These are phyloP conservation scores for Fusarium sp. DNA, from an alignment of 2,329 filamentous ascomycete species.

Conservation along the genomic window DNA sequence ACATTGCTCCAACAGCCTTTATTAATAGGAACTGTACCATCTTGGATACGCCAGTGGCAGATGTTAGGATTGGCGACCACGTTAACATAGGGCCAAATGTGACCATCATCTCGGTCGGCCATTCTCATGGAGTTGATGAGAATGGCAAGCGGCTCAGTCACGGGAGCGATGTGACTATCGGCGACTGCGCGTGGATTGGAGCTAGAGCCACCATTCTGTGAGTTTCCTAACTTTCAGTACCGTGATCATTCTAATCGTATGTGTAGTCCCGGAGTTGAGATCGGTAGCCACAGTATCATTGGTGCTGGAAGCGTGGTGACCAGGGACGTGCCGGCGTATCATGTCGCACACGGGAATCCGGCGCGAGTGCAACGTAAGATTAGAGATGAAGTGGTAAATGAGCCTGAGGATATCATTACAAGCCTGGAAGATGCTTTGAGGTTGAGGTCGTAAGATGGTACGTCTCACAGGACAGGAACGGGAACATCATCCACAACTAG, in stretches of 20 bases:
- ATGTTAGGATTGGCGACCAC: conserved; percentile 7
- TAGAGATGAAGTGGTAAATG: not conserved
- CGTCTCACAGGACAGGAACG: not conserved
- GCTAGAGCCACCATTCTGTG: conserved; percentile 2
- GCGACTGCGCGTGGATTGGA: conserved; percentile 16
- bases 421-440: conserved; percentile 4
- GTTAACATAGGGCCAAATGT: conserved; percentile 20
- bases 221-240: not conserved
- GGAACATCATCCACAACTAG: too few species aligned
- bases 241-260: not conserved
- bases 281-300: conserved; percentile 11
- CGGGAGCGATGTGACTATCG: conserved; percentile 12
- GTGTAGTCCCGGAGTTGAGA: conserved; percentile 5
- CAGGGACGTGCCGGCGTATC: conserved; percentile 2
- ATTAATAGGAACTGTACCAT: conserved; percentile 9
- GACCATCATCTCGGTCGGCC: conserved; percentile 13
- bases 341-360: conserved; percentile 7
- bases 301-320: conserved; percentile 10
- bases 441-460: not conserved
- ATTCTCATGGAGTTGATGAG: not conserved
- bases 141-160: not conserved
- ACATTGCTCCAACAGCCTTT: conserved; percentile 1
- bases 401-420: not conserved
- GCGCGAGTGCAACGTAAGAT: not conserved
- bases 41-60: conserved; percentile 11